Conservation (phyloP, 306 rosid species). For the Cucurbita moschata region DNA sequence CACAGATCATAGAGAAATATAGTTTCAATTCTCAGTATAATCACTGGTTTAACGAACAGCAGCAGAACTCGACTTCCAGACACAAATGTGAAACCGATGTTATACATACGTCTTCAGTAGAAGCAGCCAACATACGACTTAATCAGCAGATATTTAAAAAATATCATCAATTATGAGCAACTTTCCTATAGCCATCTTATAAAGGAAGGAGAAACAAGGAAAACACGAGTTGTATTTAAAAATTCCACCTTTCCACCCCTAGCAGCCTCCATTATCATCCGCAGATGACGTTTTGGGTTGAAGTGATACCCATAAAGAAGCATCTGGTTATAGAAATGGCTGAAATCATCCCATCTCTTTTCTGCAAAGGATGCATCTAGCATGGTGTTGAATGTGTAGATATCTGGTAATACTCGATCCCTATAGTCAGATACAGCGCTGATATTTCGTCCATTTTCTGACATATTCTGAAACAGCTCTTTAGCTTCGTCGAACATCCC, state of each 20-base stretch:
- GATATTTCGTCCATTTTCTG: slow-evolving; percentile 26
- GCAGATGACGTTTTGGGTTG: slow-evolving; percentile 83
- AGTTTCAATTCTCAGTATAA: background rate
- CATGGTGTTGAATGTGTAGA: slow-evolving; percentile 68
- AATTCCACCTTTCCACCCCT: slow-evolving; percentile 63
- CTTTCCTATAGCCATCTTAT: background rate
- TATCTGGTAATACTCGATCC: slow-evolving; percentile 54
- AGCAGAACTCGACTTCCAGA: background rate
- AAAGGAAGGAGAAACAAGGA: background rate
- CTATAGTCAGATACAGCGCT: slow-evolving; percentile 27
- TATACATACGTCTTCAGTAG: background rate
- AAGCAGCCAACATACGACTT: background rate
- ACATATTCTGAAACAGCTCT: slow-evolving; percentile 51
- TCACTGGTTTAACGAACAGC: background rate
- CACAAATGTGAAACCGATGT: background rate
- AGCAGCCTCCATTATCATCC: slow-evolving; percentile 57
- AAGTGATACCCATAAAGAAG: slow-evolving; percentile 52
- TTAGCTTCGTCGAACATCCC: slow-evolving; percentile 66
- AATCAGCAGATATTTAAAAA: background rate
- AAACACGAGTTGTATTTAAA: background rate
- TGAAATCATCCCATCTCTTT: slow-evolving; percentile 69
- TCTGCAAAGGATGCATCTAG: slow-evolving; percentile 47
- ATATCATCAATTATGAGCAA: background rate
- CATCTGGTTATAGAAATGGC: slow-evolving; percentile 44
- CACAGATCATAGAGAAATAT: background rate